These are phyloP conservation scores for Kodamaea arcana DNA, from an alignment of 1,139 yeast genomes.

Conservation along the genomic window DNA sequence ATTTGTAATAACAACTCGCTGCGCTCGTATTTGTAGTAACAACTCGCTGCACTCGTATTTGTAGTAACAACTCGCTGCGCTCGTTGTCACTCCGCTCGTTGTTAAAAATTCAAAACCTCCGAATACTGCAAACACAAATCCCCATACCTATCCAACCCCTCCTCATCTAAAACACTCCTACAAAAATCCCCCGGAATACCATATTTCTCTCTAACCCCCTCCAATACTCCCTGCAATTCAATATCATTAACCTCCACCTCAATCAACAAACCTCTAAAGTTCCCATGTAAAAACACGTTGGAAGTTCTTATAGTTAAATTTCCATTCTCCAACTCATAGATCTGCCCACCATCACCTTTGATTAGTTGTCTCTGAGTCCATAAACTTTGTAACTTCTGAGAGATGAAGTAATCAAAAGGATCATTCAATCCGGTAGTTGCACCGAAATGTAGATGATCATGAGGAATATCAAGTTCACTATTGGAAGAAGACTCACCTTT, in stretches of 20 bases:
- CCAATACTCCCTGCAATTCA: constrained; percentile 16
- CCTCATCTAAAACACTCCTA: constrained; percentile 30
- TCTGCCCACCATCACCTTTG: constrained; percentile 73
- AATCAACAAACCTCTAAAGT: constrained; percentile 64
- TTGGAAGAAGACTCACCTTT: constrained; percentile 31
- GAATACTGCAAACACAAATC: constrained; percentile 48
- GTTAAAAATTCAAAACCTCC: constrained; percentile 41
- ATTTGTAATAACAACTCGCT: no score
- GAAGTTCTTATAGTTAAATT: constrained; percentile 53
- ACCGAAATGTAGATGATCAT: constrained; percentile 37
- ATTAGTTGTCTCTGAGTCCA: constrained; percentile 74
- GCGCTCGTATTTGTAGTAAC: no score
- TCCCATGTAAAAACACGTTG: constrained; percentile 71
- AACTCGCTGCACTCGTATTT: no score
- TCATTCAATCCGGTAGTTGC: constrained; percentile 50
- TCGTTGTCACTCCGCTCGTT: no score
- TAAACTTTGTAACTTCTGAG: constrained; percentile 60
- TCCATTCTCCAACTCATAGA: constrained; percentile 51
- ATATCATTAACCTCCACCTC: constrained; percentile 39
- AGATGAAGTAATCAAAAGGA: constrained; percentile 45
- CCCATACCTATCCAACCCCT: constrained; percentile 31
- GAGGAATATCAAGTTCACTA: constrained; percentile 28
- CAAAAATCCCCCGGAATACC: constrained; percentile 41
- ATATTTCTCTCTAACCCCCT: constrained; percentile 30
- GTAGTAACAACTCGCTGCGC: no score